Percentiles rank a stretch among this genome's conserved stretches.
Conservation (phyloP, 2,329 filamentous ascomycete genomes). For the Arthroderma uncinatum region DNA sequence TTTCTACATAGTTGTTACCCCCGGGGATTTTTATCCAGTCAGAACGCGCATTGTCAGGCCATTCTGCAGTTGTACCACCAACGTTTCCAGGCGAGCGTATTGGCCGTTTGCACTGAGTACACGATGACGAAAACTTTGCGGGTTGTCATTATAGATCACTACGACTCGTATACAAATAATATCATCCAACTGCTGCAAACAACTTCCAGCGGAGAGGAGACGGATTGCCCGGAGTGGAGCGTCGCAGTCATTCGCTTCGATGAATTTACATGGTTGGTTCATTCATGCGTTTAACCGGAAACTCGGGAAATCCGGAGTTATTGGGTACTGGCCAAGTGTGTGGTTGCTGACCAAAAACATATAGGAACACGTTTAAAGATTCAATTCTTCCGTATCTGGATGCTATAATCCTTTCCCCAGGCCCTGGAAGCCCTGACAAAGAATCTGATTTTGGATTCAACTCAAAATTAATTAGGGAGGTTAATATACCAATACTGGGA, state of each 20-base stretch:
- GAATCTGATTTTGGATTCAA: constrained; percentile 74
- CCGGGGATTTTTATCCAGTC: not conserved
- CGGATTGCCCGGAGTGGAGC: constrained; percentile 11
- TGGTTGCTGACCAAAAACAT: not conserved
- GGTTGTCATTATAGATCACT: constrained; percentile 14
- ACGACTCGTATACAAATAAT: constrained; percentile 15
- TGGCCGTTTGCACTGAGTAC: not conserved
- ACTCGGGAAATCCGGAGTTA: not conserved
- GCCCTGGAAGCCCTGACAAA: constrained; percentile 68
- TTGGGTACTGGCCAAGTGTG: not conserved
- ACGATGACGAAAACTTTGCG: not conserved
- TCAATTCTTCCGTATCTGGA: constrained; percentile 53
- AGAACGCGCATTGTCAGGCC: too few species aligned
- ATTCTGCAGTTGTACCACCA: too few species aligned
- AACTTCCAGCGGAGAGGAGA: not conserved
- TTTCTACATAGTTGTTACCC: not conserved
- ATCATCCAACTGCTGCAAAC: constrained; percentile 13
- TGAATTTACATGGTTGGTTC: constrained; percentile 13
- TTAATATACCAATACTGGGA: constrained; percentile 66
- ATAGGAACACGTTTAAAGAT: constrained; percentile 29
- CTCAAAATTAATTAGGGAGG: constrained; percentile 57
- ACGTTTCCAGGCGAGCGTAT: not conserved
- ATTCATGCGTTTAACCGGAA: not conserved
- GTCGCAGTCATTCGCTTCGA: constrained; percentile 14
- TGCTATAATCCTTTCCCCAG: constrained; percentile 81